Evolutionary conservation across 345 rosid species (phyloP).

Genomic region (Carallia pectinifolia): DNA sequence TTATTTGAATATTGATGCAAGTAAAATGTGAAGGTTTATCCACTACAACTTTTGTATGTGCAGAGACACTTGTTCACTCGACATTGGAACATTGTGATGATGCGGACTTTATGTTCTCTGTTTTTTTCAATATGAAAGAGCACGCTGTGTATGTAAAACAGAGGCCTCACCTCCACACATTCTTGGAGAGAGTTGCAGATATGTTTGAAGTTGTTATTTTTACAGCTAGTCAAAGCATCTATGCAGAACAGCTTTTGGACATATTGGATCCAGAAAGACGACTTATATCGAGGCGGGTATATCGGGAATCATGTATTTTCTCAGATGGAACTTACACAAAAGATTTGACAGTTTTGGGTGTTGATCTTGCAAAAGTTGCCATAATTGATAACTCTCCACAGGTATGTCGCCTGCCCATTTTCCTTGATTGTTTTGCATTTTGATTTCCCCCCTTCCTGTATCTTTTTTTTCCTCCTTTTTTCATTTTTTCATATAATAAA

Average conservation of each 20-base stretch:
- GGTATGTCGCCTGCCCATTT: conserved; percentile 44
- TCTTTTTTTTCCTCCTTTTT: conserved; percentile 6
- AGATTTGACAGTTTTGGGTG: conserved; percentile 88
- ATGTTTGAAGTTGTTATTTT: conserved; percentile 81
- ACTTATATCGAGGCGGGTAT: conserved; percentile 68
- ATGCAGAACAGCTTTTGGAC: conserved; percentile 81
- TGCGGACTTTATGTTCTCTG: conserved; percentile 83
- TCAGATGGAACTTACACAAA: conserved; percentile 87
- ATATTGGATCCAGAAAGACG: conserved; percentile 71
- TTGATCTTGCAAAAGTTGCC: conserved; percentile 93
- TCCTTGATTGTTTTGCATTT: conserved; percentile 10
- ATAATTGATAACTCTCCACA: conserved; percentile 95
- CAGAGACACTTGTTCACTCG: conserved; percentile 96
- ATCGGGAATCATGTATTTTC: conserved; percentile 88
- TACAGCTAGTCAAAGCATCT: conserved; percentile 96
- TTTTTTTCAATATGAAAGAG: conserved; percentile 86
- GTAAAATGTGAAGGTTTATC: conserved; percentile 5
- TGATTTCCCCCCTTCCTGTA: not conserved
- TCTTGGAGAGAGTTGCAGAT: conserved; percentile 86
- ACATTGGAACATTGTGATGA: conserved; percentile 65
- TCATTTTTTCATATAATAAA: not conserved
- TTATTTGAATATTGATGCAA: not conserved
- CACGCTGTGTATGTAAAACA: conserved; percentile 77
- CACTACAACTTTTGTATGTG: conserved; percentile 20
- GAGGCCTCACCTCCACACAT: conserved; percentile 77